These are phyloP conservation scores for Xylaria sp. DNA, from an alignment of 2,329 filamentous ascomycete genomes.

Conservation along the genomic window DNA sequence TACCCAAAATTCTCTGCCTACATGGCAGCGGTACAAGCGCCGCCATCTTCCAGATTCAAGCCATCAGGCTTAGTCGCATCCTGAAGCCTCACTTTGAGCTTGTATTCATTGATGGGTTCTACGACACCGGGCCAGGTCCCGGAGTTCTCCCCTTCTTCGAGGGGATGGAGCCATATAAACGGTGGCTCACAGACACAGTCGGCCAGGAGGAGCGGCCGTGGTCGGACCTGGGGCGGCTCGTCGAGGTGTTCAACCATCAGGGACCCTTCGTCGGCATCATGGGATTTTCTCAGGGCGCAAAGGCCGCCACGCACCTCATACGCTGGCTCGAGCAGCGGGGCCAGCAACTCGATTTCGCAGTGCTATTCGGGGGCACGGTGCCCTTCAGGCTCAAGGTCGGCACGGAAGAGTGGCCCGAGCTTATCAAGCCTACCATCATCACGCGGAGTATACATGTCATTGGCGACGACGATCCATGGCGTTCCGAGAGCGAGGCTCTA, in stretches of 20 bases:
- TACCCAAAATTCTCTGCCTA: slow-evolving; percentile 37
- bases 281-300: slow-evolving; percentile 33
- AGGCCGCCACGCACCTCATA: slow-evolving; percentile 30
- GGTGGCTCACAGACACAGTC: slow-evolving; percentile 36
- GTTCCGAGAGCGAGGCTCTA: slow-evolving; percentile 29
- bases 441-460: slow-evolving; percentile 34
- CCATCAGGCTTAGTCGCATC: slow-evolving; percentile 34
- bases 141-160: slow-evolving; percentile 41
- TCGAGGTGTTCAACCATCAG: slow-evolving; percentile 29
- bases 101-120: slow-evolving; percentile 37
- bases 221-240: slow-evolving; percentile 26
- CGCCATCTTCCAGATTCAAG: slow-evolving; percentile 38
- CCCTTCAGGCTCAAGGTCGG: slow-evolving; percentile 23
- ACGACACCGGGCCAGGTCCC: slow-evolving; percentile 32
- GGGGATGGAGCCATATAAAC: slow-evolving; percentile 39
- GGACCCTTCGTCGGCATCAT: slow-evolving; percentile 36
- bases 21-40: slow-evolving; percentile 39
- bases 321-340: slow-evolving; percentile 37
- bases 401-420: slow-evolving; percentile 30
- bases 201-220: slow-evolving; percentile 29
- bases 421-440: slow-evolving; percentile 30
- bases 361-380: slow-evolving; percentile 31
- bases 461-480: slow-evolving; percentile 35
- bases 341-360: slow-evolving; percentile 33
- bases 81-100: slow-evolving; percentile 37